Evolutionary conservation across 371 early-diverging fungal genomes (phyloP).

Genomic region (Rhizopus microsporus): DNA sequence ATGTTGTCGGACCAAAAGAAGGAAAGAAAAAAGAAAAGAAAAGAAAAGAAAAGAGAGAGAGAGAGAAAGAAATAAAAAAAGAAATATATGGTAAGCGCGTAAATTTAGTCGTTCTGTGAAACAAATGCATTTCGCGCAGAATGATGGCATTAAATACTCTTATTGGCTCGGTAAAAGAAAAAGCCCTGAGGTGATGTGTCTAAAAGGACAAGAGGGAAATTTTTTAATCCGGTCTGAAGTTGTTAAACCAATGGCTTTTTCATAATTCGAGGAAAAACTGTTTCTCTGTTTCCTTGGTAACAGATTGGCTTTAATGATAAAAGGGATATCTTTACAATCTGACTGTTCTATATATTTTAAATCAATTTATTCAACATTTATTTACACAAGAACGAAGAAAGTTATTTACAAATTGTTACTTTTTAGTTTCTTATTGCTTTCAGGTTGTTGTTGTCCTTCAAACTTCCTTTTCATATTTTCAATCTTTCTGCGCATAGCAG

Average conservation of each 20-base stretch:
- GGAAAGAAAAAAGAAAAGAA: not conserved
- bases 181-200: not conserved
- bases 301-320: no score
- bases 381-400: no score
- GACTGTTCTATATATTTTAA: no score
- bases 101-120: no score
- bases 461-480: not conserved
- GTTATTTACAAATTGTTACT: no score
- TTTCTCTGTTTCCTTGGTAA: no score
- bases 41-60: slow-evolving; percentile 4
- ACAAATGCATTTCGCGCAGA: no score
- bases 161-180: not conserved
- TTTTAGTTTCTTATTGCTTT: no score
- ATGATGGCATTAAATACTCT: no score
- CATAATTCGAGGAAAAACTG: no score
- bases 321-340: no score
- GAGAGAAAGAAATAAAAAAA: not conserved
- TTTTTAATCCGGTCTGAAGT: not conserved
- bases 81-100: not conserved
- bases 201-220: not conserved
- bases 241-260: not conserved
- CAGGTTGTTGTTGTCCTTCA: not conserved
- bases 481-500: not conserved
- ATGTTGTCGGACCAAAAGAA: not conserved
- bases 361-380: no score